Evolutionary conservation across 306 rosid genomes (phyloP), one percentile per base, ranked within the genome.

Genomic region (Chamaecrista fasciculata): DNA sequence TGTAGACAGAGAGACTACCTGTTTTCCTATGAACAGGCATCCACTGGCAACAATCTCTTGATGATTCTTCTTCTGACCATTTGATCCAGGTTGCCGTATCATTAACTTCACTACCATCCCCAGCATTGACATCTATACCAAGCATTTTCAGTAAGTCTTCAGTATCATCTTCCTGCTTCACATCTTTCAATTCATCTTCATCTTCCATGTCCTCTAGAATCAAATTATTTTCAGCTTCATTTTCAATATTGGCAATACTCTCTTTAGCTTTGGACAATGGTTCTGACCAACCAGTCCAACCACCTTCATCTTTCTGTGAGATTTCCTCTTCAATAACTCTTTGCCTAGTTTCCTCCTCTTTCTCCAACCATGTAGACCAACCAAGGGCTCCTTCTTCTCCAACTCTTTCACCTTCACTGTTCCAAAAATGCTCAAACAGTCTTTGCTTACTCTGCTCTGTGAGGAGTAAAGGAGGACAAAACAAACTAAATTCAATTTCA

Each of bases 231-330:
- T 78, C 61, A 16, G 64, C 40, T 56, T 80, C 75, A 56, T 66
- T 71, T 80, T 80, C 89, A 47, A 64, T 59, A 60, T 40, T 33
- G 59, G 29, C 28, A 44, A 67, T 44, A 66, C 51, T 65, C 72
- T 80, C 80, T 34, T 76, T 83, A 67, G 69, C 82, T 71, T 78
- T 82, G 63, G 86, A 70, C 18, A 69, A 53, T 11, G 91, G 98
- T 73, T 90, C 92, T 12, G 91, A 90, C 98, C 98, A 93, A 80
- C 98, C 98, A 28, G 97, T 93, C 98, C 98, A 93, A 64, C 97
- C 97, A 73, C 97, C 78, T 65, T 87, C 87, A 68, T 73, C 75
- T 59, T 83, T 88, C 67, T 36, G 60, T 47, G 80, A 53, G 39
- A 60, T 67, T 70, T 89, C 93, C 83, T 93, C 98, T 71, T 72